Evolutionary conservation across 805 yeast genomes (phyloP).

Genomic region (Pichia insulana): DNA sequence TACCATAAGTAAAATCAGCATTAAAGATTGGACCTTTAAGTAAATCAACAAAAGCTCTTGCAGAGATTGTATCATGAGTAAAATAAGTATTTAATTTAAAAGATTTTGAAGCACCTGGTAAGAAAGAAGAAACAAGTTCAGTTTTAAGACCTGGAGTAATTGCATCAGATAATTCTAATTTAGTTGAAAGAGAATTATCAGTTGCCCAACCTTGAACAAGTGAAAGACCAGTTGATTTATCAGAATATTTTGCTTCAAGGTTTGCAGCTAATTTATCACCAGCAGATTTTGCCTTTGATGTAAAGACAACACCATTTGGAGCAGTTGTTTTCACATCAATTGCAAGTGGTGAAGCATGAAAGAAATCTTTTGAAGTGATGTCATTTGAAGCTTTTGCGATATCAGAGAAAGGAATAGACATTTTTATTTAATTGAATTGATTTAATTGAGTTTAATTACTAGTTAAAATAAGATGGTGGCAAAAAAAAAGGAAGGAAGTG

Average conservation of each 20-base stretch:
- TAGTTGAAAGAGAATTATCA: slow-evolving; percentile 84
- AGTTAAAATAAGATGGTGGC: too few species aligned
- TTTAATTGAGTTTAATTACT: neutral
- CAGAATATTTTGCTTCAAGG: slow-evolving; percentile 86
- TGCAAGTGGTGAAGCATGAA: slow-evolving; percentile 80
- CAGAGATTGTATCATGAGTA: slow-evolving; percentile 87
- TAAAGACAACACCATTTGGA: slow-evolving; percentile 92
- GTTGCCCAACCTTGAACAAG: slow-evolving; percentile 98
- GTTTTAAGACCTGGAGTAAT: slow-evolving; percentile 93
- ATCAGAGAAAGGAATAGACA: slow-evolving; percentile 88
- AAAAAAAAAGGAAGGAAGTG: neutral
- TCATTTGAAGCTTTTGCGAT: slow-evolving; percentile 89
- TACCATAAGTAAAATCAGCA: slow-evolving; percentile 92
- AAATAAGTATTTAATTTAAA: slow-evolving; percentile 87
- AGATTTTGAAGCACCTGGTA: slow-evolving; percentile 78
- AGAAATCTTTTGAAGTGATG: slow-evolving; percentile 85
- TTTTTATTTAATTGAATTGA: slow-evolving; percentile 20
- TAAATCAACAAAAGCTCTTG: slow-evolving; percentile 90
- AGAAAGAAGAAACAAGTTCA: slow-evolving; percentile 78
- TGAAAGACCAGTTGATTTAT: slow-evolving; percentile 86
- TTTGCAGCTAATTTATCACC: slow-evolving; percentile 78
- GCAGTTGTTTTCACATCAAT: slow-evolving; percentile 88
- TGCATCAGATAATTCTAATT: slow-evolving; percentile 84
- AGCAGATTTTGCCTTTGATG: slow-evolving; percentile 78
- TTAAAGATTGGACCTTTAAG: slow-evolving; percentile 92